Conservation (phyloP, 257 asterid genomes). For the Salvia hispanica region DNA sequence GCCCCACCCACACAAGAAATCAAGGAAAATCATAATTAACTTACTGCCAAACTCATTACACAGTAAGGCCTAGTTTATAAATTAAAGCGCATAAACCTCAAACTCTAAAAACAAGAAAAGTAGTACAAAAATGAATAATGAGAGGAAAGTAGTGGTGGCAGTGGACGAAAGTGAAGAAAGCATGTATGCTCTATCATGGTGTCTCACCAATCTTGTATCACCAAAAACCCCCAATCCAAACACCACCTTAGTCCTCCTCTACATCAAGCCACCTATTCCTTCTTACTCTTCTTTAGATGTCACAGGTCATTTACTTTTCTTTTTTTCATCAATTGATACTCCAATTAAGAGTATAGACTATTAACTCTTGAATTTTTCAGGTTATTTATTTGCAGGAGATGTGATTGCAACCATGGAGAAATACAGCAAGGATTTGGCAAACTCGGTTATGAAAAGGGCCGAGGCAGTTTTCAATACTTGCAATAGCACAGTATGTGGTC, state of each 20-base stretch:
- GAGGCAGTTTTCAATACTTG: slow-evolving; percentile 42
- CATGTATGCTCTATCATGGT: slow-evolving; percentile 70
- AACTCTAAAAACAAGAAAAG: neutral
- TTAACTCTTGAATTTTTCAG: slow-evolving; percentile 19
- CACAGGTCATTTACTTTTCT: slow-evolving; percentile 26
- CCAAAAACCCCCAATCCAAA: slow-evolving; percentile 23
- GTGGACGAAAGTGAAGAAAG: slow-evolving; percentile 78
- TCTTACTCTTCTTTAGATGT: slow-evolving; percentile 51
- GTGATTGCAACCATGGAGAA: slow-evolving; percentile 44
- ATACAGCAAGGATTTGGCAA: slow-evolving; percentile 40
- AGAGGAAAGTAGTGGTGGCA: slow-evolving; percentile 51
- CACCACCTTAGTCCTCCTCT: slow-evolving; percentile 51
- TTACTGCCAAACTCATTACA: too few species aligned
- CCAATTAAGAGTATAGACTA: too few species aligned
- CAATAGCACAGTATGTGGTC: slow-evolving; percentile 25
- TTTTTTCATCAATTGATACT: too few species aligned
- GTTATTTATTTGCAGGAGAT: slow-evolving; percentile 46
- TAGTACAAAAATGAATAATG: slow-evolving; percentile 8
- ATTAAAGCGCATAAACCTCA: neutral
- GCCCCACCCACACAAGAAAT: too few species aligned
- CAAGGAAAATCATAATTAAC: too few species aligned
- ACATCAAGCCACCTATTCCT: slow-evolving; percentile 53
- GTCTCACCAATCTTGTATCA: slow-evolving; percentile 50
- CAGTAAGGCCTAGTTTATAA: too few species aligned
- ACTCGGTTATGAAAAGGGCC: slow-evolving; percentile 60